Conservation (phyloP, 2,329 filamentous ascomycete genomes). For the Thelonectria blattea region DNA sequence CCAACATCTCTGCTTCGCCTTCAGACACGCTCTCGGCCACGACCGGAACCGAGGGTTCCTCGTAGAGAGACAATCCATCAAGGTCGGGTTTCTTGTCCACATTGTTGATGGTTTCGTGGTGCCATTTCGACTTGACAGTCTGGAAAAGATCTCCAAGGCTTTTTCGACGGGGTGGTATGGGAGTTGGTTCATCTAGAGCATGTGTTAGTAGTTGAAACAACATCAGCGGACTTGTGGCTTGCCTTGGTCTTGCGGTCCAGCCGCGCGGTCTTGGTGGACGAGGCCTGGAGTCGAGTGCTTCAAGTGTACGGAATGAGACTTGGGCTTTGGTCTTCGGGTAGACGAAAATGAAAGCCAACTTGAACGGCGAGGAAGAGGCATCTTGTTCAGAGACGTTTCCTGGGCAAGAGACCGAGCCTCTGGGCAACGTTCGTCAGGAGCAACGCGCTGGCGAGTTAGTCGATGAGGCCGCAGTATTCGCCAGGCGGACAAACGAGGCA, state of each 20-base stretch:
- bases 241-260: background rate
- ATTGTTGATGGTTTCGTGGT: constrained; percentile 27
- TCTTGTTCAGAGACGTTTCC: background rate
- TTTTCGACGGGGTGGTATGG: constrained; percentile 28
- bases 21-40: too few relatives aligned
- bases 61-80: too few relatives aligned
- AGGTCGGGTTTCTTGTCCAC: background rate
- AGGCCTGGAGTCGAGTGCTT: background rate
- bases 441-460: background rate
- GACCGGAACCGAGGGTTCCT: too few relatives aligned
- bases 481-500: constrained; percentile 4
- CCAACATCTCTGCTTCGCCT: background rate
- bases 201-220: background rate
- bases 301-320: background rate
- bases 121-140: constrained; percentile 37
- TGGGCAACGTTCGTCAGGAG: background rate
- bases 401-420: too few relatives aligned
- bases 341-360: background rate
- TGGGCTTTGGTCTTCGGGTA: background rate
- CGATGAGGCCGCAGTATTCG: constrained; percentile 4
- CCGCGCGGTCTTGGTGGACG: background rate
- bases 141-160: constrained; percentile 42
- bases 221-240: background rate
- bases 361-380: background rate
- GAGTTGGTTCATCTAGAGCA: background rate